These are phyloP conservation scores for Crucibulum parvulum DNA, from an alignment of 1,284 basidiomycete genomes.

Conservation along the genomic window DNA sequence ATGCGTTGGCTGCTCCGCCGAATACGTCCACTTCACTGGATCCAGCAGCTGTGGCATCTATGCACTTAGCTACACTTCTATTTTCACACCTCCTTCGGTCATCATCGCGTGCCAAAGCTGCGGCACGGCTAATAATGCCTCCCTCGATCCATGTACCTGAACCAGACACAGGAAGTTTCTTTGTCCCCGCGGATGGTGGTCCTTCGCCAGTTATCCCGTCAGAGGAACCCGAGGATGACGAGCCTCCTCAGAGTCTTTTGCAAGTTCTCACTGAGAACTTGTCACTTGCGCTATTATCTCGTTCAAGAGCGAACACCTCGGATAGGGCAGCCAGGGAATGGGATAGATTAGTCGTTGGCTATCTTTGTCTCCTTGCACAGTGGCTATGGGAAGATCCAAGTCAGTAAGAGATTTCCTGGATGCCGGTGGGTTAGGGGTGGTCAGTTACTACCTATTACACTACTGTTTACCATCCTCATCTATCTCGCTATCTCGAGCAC, in stretches of 20 bases:
- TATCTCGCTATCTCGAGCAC: slow-evolving; percentile 9
- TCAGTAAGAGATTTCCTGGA: slow-evolving; percentile 91
- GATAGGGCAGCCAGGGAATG: slow-evolving; percentile 78
- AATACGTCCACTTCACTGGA: slow-evolving; percentile 57
- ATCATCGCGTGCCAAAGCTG: slow-evolving; percentile 76
- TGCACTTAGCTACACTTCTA: slow-evolving; percentile 72
- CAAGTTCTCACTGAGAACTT: slow-evolving; percentile 78
- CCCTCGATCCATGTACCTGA: slow-evolving; percentile 38
- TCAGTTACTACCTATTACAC: slow-evolving; percentile 64
- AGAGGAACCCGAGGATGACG: slow-evolving; percentile 57
- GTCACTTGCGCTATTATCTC: slow-evolving; percentile 71
- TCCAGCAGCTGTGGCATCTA: slow-evolving; percentile 59
- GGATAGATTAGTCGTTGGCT: slow-evolving; percentile 89
- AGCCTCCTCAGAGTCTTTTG: slow-evolving; percentile 72
- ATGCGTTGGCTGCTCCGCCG: slow-evolving; percentile 64
- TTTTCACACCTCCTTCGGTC: slow-evolving; percentile 75
- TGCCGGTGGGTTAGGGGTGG: slow-evolving; percentile 89
- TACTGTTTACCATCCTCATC: too few relatives aligned
- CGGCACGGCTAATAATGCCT: slow-evolving; percentile 76
- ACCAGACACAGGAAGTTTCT: slow-evolving; percentile 54
- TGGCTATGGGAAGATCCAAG: slow-evolving; percentile 98
- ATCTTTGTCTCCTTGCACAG: slow-evolving; percentile 83
- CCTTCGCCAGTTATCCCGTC: slow-evolving; percentile 41
- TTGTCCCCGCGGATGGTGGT: slow-evolving; percentile 75
- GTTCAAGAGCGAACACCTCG: slow-evolving; percentile 73